Conservation (phyloP, 2,329 filamentous ascomycete species). For the Penicillium vulpinum region DNA sequence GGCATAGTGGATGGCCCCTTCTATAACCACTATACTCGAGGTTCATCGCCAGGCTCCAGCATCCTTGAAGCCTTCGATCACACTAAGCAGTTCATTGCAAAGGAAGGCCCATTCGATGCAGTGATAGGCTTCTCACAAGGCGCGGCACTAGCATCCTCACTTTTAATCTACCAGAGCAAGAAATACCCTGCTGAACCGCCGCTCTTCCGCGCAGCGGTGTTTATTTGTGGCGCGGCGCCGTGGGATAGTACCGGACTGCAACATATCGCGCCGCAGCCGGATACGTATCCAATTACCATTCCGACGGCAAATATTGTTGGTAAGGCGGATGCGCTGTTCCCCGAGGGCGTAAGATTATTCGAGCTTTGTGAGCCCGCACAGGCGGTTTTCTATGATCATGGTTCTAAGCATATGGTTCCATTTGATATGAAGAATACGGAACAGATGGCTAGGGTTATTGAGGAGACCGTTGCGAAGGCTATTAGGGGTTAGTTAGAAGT, state of each 20-base stretch:
- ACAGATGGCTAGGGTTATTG: slow-evolving; percentile 28
- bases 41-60: slow-evolving; percentile 22
- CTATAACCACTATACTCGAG: slow-evolving; percentile 33
- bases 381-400: slow-evolving; percentile 39
- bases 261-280: slow-evolving; percentile 11
- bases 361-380: slow-evolving; percentile 35
- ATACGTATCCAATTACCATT: slow-evolving; percentile 30
- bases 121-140: slow-evolving; percentile 38
- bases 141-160: slow-evolving; percentile 29
- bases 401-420: slow-evolving; percentile 35
- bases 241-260: slow-evolving; percentile 27
- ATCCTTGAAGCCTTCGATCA: slow-evolving; percentile 30
- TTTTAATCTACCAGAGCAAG: slow-evolving; percentile 27
- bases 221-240: slow-evolving; percentile 31
- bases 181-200: slow-evolving; percentile 20
- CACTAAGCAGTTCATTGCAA: slow-evolving; percentile 20
- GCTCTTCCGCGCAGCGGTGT: slow-evolving; percentile 33
- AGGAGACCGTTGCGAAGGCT: slow-evolving; percentile 28
- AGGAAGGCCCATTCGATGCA: slow-evolving; percentile 34
- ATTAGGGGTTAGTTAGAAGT: slow-evolving; percentile 4
- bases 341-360: slow-evolving; percentile 32
- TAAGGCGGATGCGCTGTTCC: slow-evolving; percentile 35
- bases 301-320: slow-evolving; percentile 44
- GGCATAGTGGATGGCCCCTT: slow-evolving; percentile 34
- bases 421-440: slow-evolving; percentile 34